Conservation (phyloP, 768 basidiomycete genomes). For the Collybiopsis luxurians region DNA sequence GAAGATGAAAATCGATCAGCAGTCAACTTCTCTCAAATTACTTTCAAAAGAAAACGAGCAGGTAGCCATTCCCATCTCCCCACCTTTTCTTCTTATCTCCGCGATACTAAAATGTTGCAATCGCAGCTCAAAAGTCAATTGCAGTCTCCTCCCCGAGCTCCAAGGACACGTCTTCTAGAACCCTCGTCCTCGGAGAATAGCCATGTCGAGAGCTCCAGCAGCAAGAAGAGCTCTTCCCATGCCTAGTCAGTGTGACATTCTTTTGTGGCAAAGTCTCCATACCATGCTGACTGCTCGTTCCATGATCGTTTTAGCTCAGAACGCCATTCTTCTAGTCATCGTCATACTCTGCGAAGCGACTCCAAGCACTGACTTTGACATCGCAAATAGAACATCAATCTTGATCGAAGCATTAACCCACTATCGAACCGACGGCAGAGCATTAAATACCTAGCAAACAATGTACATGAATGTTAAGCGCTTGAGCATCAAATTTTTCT, state of each 20-base stretch:
- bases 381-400: too few relatives aligned
- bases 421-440: too few relatives aligned
- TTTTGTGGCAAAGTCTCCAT: neutral
- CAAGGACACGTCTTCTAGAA: neutral
- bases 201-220: neutral
- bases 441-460: too few relatives aligned
- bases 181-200: too few relatives aligned
- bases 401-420: too few relatives aligned
- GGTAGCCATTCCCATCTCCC: constrained; percentile 25
- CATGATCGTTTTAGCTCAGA: neutral
- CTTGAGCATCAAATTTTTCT: too few relatives aligned
- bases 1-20: constrained; percentile 48
- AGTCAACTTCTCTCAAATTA: constrained; percentile 39
- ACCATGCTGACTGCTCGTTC: neutral
- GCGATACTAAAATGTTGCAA: neutral
- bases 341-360: neutral
- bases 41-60: constrained; percentile 46
- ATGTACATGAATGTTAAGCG: too few relatives aligned
- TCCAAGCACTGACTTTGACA: neutral
- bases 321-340: neutral
- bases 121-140: neutral
- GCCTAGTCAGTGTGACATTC: neutral
- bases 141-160: constrained; percentile 1
- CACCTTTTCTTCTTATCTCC: neutral
- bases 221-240: neutral